These are phyloP conservation scores for Coprinellus aureogranulatus DNA, from an alignment of 768 basidiomycete genomes.

Conservation along the genomic window DNA sequence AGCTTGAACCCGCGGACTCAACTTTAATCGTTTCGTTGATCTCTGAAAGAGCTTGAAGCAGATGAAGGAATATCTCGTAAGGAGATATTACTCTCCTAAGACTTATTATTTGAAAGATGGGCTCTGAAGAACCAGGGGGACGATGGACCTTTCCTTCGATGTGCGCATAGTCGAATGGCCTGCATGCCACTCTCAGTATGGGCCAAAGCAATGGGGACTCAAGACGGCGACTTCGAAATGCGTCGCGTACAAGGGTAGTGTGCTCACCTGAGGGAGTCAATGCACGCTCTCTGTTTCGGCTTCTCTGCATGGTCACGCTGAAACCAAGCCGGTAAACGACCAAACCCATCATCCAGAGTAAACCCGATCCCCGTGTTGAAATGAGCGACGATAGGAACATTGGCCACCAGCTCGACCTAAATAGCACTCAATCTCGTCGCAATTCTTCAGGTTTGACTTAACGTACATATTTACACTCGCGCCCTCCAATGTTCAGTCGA, in stretches of 20 bases:
- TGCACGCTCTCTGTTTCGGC: neutral
- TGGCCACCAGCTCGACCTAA: constrained; percentile 9
- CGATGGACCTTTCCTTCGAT: neutral
- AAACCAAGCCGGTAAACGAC: neutral
- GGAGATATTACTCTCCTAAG: neutral
- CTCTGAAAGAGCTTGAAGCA: neutral
- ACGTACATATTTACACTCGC: constrained; percentile 10
- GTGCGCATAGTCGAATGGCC: constrained; percentile 4
- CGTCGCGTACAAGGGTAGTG: too few relatives aligned
- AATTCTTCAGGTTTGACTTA: neutral
- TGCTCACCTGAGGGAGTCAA: neutral
- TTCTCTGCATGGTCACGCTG: neutral
- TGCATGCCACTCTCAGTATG: too few relatives aligned
- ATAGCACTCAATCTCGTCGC: neutral
- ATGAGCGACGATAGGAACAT: constrained; percentile 5
- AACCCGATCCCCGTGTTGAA: neutral
- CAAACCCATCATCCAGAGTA: neutral
- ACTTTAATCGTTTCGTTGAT: neutral
- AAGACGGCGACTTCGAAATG: too few relatives aligned
- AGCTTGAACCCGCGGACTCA: neutral
- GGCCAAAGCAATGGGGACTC: neutral
- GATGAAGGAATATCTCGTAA: constrained; percentile 5
- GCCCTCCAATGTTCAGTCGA: constrained; percentile 7
- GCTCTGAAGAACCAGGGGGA: neutral
- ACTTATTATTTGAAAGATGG: neutral